phyloP scores from a whole-genome alignment of 345 rosid genomes.

The Salix udensis region DNA sequence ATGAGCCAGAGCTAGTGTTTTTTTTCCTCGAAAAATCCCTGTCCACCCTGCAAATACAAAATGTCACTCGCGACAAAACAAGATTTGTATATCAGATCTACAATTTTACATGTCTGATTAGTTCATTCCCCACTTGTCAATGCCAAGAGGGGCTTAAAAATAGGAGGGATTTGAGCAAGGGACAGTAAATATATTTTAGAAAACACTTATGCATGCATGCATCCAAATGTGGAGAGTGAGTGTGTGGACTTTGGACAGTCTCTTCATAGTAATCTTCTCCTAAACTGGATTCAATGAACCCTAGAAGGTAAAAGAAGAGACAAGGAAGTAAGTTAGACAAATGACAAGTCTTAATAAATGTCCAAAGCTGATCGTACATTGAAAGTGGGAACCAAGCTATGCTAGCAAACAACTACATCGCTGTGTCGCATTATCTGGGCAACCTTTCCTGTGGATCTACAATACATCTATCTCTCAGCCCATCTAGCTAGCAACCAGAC shows the following conservation, averaged over 20 bases:
- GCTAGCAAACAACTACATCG: neutral
- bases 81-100: too few relatives aligned
- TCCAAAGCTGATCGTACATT: neutral
- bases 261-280: neutral
- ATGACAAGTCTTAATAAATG: neutral
- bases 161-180: neutral
- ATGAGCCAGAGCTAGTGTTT: neutral
- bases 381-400: neutral
- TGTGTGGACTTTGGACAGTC: neutral
- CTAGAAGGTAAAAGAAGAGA: neutral
- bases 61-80: too few relatives aligned
- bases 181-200: neutral
- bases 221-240: neutral
- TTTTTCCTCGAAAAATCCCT: too few relatives aligned
- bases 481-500: neutral
- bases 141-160: neutral
- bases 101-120: neutral
- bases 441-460: neutral
- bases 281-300: neutral
- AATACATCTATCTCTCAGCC: neutral
- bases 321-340: neutral
- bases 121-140: neutral
- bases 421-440: neutral
- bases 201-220: neutral
- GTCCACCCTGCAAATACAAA: too few relatives aligned